Percentiles rank a stretch among this genome's conserved stretches.
These are phyloP conservation scores for Ophiostoma quercus DNA, from an alignment of 2,329 filamentous ascomycete genomes.

Conservation along the genomic window DNA sequence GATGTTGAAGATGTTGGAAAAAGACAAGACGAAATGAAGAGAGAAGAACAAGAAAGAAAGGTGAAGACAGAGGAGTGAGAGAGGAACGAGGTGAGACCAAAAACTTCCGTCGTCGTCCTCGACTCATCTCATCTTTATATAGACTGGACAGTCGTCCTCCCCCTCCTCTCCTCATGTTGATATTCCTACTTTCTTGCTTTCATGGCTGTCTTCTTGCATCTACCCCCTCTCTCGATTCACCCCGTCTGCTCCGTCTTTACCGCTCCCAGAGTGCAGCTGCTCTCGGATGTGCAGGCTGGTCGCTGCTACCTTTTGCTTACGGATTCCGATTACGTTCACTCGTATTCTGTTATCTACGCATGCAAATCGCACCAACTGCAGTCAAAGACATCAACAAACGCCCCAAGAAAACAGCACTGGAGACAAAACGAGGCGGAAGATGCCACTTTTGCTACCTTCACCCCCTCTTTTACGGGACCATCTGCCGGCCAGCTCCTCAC, in stretches of 20 bases:
- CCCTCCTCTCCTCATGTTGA: not conserved
- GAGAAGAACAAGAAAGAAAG: not conserved
- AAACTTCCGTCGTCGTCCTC: slow-evolving; percentile 7
- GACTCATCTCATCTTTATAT: slow-evolving; percentile 13
- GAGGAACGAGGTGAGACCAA: not conserved
- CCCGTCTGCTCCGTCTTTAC: not conserved
- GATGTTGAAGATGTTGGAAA: not conserved
- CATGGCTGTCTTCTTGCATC: not conserved
- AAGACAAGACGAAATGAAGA: not conserved
- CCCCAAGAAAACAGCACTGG: not conserved
- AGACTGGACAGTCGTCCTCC: slow-evolving; percentile 2
- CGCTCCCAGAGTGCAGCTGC: not conserved
- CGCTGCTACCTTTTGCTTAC: not conserved
- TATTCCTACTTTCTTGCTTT: not conserved
- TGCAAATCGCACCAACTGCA: not conserved
- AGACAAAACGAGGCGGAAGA: not conserved
- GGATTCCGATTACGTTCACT: not conserved
- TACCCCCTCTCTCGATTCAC: not conserved
- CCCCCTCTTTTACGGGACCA: slow-evolving; percentile 7
- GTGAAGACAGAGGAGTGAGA: not conserved
- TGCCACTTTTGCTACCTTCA: not conserved
- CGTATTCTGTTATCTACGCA: slow-evolving; percentile 7
- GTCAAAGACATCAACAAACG: not conserved
- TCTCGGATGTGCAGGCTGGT: slow-evolving; percentile 10
- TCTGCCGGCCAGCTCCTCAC: slow-evolving; percentile 10